Evolutionary conservation across 1,284 basidiomycete genomes (phyloP), one percentile per base, ranked within the genome.

Genomic region (Ganoderma resinaceum): DNA sequence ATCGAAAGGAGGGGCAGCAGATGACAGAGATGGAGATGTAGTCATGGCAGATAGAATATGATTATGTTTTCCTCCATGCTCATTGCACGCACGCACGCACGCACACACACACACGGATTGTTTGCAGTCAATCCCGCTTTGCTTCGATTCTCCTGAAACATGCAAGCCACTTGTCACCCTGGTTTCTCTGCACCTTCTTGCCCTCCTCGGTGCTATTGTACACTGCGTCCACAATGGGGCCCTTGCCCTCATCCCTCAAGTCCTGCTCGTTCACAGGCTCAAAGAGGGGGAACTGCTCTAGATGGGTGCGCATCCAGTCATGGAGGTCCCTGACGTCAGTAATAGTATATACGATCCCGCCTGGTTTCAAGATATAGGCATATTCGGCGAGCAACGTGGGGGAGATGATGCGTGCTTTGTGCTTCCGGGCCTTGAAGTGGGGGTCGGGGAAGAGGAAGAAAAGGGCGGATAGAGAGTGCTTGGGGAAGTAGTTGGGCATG

Each of bases 361-460:
- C 96, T 0, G 95, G 94, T 35, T 90, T 88, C 31, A 99, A 87
- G 29, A 95, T 92, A 78, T 95, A 98, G 1, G 98, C 98, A 76
- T 99, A 99, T 85, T 93, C 84, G 80, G 97, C 96, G 37, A 99
- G 87, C 35, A 99, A 86, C 0, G 97, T 97, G 2, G 95, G 95
- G 5, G 96, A 98, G 76, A 98, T 96, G 78, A 99, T 99, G 73
- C 98, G 91, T 6, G 97, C 97, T 83, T 99, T 99, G 86, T 99
- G 97, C 80, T 99, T 99, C 75, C 97, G 91, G 23, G 89, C 87
- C 81, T 99, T 99, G 87, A 99, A 99, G 81, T 99, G 98, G 0
- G 98, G 98, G 81, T 99, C 98, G 40, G 98, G 98, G 81, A 99
- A 99, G 70, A 99, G 89, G 85, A 99, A 99, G 84, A 99, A 99